phyloP scores from a whole-genome alignment of 2,329 filamentous ascomycete species.

The Pseudogymnoascus sp. region DNA sequence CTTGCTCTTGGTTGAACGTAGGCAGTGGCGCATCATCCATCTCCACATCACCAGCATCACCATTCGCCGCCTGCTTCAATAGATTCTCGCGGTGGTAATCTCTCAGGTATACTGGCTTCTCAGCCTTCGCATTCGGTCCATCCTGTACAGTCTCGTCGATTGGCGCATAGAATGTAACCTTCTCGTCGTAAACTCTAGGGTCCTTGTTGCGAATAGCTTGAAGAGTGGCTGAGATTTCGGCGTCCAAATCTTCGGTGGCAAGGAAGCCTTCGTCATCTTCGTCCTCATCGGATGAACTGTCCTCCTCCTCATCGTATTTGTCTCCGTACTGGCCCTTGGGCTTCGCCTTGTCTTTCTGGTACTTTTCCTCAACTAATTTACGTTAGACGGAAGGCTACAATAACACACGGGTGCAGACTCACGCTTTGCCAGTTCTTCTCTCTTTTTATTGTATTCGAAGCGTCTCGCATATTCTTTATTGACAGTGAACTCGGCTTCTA shows the following conservation, averaged over 20 bases:
- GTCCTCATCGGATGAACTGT: constrained; percentile 64
- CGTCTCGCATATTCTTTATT: constrained; percentile 83
- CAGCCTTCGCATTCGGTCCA: constrained; percentile 47
- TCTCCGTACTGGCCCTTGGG: constrained; percentile 36
- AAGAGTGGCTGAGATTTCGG: constrained; percentile 78
- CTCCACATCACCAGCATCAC: constrained; percentile 51
- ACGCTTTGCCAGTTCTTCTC: constrained; percentile 73
- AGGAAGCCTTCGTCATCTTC: constrained; percentile 89
- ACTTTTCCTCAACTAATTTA: constrained; percentile 76
- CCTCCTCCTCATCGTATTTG: constrained; percentile 46
- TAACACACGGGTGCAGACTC: constrained; percentile 24
- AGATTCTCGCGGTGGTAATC: constrained; percentile 92
- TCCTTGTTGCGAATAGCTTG: constrained; percentile 86
- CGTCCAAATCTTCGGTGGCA: constrained; percentile 75
- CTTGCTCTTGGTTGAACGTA: constrained; percentile 86
- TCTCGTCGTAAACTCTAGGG: constrained; percentile 78
- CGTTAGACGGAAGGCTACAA: constrained; percentile 18
- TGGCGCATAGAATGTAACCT: constrained; percentile 67
- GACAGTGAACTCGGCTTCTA: constrained; percentile 56
- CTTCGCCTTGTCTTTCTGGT: constrained; percentile 40
- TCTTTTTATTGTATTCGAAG: constrained; percentile 96
- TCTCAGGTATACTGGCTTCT: constrained; percentile 76
- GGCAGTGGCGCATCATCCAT: constrained; percentile 43
- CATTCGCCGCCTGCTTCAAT: constrained; percentile 53
- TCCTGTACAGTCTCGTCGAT: constrained; percentile 44